Evolutionary conservation across 768 basidiomycete species (phyloP), one percentile per base, ranked within the genome.

Genomic region (Psilocybe sp.): DNA sequence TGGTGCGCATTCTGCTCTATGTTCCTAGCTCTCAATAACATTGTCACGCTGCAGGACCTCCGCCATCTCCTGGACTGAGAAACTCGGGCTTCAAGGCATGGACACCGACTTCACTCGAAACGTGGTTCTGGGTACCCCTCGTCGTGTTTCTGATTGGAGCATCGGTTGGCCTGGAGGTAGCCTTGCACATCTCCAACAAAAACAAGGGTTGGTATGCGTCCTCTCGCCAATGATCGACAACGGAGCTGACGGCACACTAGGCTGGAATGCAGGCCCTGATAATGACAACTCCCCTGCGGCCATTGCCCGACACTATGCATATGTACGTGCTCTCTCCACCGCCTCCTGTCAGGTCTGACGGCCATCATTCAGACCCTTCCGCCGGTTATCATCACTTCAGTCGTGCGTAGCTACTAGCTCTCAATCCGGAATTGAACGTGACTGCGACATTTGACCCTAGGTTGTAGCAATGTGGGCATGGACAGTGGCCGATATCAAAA

Each of bases 401-500:
- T 77, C 15, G 71, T 76, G 47, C 40, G 70, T 62, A 28, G 7
- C 40, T 40, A n/a, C 34, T n/a, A 33, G 20, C 20, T 55, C 18
- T 33, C 41, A 35, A 10, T 38, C 18, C 32, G 34, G 13, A 16
- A 34, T 19, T 53, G 18, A 47, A 20, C 5, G 37, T 35, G 28
- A 23, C 39, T 33, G 51, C 19, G 35, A 12, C 4, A 8, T 15
- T 16, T 18, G 1, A 34, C 18, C 5, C n/a, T 34, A 77, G 74
- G 47, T 81, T 10, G 74, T 76, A 3, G 75, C 73, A 0, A 50
- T 79, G 46, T 82, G 79, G 79, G 63, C 76, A 5, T 80, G 79
- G 79, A 80, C 78, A 5, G 80, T 80, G 54, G 68, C 77, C 19
- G 80, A 80, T 51, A 76, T 83, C 44, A 78, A 80, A 56, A 78